Evolutionary conservation across 257 asterid genomes (phyloP).

Genomic region (Lycium ferocissimum): DNA sequence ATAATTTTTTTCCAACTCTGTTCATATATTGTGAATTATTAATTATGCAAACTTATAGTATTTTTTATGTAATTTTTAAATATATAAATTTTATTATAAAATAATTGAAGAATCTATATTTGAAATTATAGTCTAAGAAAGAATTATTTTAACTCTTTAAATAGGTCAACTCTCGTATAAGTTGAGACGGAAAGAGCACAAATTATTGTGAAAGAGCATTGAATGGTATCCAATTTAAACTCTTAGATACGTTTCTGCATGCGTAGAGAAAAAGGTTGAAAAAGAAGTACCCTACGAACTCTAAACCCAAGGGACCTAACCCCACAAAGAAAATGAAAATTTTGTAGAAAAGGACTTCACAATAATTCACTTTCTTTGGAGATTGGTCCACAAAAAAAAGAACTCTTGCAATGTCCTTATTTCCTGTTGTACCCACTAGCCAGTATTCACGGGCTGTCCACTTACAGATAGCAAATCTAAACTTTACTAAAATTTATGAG

Average conservation of each 20-base stretch:
- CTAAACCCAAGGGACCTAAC: constrained; percentile 7
- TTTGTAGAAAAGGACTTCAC: not conserved
- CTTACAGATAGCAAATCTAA: not conserved
- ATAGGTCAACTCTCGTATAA: too few relatives aligned
- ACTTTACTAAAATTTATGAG: too few relatives aligned
- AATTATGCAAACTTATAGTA: too few relatives aligned
- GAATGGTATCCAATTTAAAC: not conserved
- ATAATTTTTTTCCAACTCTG: too few relatives aligned
- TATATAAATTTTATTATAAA: too few relatives aligned
- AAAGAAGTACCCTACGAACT: not conserved
- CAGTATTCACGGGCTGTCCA: not conserved
- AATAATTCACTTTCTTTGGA: not conserved
- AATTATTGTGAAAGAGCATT: not conserved
- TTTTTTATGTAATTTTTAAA: too few relatives aligned
- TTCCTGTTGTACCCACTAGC: not conserved
- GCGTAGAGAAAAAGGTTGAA: not conserved
- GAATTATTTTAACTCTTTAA: too few relatives aligned
- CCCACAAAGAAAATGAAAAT: not conserved
- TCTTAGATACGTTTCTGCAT: not conserved
- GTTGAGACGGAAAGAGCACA: too few relatives aligned
- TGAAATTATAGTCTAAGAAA: too few relatives aligned
- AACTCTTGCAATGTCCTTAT: not conserved
- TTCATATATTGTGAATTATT: too few relatives aligned
- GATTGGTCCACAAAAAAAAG: not conserved
- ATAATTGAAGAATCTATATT: too few relatives aligned